A percentile compares a stretch with the other conserved stretches of the same genome.
These are phyloP conservation scores for Rhododendron molle DNA, from an alignment of 148 eudicot genomes.

Conservation along the genomic window DNA sequence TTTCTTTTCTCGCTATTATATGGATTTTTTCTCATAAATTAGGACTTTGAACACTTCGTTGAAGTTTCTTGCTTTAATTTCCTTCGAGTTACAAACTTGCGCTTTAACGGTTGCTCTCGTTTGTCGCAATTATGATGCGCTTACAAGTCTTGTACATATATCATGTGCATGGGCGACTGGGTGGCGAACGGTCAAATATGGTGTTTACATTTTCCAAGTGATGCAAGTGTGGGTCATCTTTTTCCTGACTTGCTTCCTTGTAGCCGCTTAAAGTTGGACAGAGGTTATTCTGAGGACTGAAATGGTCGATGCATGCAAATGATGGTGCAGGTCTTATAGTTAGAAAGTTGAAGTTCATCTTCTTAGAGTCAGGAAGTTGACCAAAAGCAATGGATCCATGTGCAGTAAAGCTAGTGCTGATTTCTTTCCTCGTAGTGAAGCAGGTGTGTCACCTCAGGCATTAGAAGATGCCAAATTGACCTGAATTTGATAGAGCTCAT, in stretches of 20 bases:
- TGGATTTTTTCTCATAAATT: background rate
- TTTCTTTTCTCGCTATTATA: background rate
- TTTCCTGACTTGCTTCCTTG: background rate
- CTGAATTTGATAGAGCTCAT: background rate
- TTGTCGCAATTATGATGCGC: background rate
- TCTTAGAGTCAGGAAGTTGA: background rate
- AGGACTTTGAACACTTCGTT: background rate
- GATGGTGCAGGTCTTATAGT: background rate
- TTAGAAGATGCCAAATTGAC: background rate
- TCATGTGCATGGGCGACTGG: background rate
- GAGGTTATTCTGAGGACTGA: background rate
- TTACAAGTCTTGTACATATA: background rate
- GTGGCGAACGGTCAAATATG: background rate
- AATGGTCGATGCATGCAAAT: background rate
- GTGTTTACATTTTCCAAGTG: background rate
- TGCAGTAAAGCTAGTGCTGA: background rate
- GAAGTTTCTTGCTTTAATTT: background rate
- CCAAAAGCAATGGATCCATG: background rate
- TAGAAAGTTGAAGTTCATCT: background rate
- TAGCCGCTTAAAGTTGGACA: background rate
- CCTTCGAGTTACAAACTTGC: background rate
- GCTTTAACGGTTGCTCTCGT: background rate
- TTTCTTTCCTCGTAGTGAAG: background rate
- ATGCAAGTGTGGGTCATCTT: background rate
- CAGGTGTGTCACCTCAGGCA: background rate